Evolutionary conservation across 1,284 basidiomycete genomes (phyloP).

Genomic region (Schizophyllum amplum): DNA sequence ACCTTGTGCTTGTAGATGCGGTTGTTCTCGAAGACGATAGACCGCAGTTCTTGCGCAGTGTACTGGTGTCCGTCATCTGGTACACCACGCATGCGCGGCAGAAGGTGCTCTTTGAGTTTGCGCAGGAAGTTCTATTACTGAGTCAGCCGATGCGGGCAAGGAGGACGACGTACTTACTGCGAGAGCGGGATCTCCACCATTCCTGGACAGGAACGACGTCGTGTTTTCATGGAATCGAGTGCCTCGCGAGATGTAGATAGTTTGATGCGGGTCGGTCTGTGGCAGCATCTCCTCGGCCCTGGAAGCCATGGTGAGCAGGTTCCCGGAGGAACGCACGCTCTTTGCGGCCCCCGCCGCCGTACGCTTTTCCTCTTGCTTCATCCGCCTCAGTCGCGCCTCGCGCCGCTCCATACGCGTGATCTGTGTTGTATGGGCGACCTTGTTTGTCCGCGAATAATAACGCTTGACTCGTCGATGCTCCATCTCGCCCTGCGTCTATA

Average conservation of each 20-base stretch:
- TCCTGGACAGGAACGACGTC: conserved; percentile 3
- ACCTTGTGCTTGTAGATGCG: conserved; percentile 18
- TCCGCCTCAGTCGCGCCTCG: conserved; percentile 1
- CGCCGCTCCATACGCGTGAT: conserved; percentile 19
- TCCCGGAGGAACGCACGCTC: too few species aligned
- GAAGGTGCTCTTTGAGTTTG: conserved; percentile 11
- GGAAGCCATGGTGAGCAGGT: conserved; percentile 5
- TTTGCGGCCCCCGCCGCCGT: too few species aligned
- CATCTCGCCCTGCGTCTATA: background rate
- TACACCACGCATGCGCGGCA: conserved; percentile 1
- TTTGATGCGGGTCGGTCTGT: background rate
- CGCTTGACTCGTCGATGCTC: conserved; percentile 18
- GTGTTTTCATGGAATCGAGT: conserved; percentile 11
- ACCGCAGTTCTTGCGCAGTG: conserved; percentile 3
- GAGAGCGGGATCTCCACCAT: conserved; percentile 9
- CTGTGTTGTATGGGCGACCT: conserved; percentile 16
- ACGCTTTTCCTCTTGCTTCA: background rate
- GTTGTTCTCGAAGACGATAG: conserved; percentile 5
- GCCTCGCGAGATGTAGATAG: conserved; percentile 10
- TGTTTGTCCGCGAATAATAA: conserved; percentile 24
- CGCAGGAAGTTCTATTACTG: conserved; percentile 11
- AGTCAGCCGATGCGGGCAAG: background rate
- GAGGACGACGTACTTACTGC: conserved; percentile 4
- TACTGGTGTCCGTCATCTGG: conserved; percentile 8
- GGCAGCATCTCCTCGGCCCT: conserved; percentile 8